Conservation (phyloP, 352 stramenopile species). For the Albugo candida region DNA sequence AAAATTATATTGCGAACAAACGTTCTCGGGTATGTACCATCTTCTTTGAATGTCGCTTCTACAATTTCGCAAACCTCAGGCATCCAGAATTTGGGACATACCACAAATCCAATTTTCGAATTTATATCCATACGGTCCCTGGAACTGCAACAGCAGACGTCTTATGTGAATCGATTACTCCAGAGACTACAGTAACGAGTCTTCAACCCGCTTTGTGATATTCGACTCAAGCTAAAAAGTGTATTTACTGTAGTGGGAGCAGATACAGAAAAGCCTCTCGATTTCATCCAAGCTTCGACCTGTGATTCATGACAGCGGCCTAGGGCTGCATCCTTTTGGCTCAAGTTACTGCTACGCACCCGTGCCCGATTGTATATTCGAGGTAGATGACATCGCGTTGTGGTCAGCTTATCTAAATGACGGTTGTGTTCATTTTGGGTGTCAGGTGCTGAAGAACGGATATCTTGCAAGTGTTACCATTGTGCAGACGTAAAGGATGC, state of each 20-base stretch:
- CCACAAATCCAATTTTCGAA: slow-evolving; percentile 69
- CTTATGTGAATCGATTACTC: slow-evolving; percentile 18
- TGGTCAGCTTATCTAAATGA: neutral
- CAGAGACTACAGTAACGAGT: slow-evolving; percentile 32
- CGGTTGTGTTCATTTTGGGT: neutral
- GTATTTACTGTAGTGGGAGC: slow-evolving; percentile 28
- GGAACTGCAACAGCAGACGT: neutral
- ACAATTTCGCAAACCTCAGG: slow-evolving; percentile 7
- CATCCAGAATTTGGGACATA: slow-evolving; percentile 66
- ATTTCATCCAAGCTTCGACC: slow-evolving; percentile 27
- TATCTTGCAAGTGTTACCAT: slow-evolving; percentile 57
- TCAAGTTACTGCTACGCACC: slow-evolving; percentile 62
- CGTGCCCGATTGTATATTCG: slow-evolving; percentile 50
- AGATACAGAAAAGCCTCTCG: slow-evolving; percentile 38
- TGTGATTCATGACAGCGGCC: slow-evolving; percentile 54
- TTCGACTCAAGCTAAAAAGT: neutral
- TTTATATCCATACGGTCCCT: slow-evolving; percentile 23
- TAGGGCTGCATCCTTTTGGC: slow-evolving; percentile 57
- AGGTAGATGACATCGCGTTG: slow-evolving; percentile 7
- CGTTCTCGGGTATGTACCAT: slow-evolving; percentile 24
- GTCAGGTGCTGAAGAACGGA: slow-evolving; percentile 52
- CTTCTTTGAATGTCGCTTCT: neutral
- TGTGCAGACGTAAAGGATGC: slow-evolving; percentile 8
- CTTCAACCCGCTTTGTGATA: neutral
- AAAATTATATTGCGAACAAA: slow-evolving; percentile 75